Evolutionary conservation across 257 asterid genomes (phyloP), one percentile per base, ranked within the genome.

Genomic region (Solanum raphanifolium): DNA sequence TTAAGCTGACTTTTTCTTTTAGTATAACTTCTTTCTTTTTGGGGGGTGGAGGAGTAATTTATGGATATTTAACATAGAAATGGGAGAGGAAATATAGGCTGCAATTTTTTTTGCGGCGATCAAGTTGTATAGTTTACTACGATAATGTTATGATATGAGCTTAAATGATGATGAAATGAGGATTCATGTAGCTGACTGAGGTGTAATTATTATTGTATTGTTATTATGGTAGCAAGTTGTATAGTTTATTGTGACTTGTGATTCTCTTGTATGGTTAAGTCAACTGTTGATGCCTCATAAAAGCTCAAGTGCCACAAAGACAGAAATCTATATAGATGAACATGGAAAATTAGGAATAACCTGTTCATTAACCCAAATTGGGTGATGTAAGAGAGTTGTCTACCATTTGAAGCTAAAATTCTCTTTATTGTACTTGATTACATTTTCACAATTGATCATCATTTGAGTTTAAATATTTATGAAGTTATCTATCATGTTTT

Each of bases 71-170:
- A 74, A 18, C 65, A 41, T 25, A 71, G 43, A 43, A 65, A 84
- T 25, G 36, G n/a, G 20, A 21, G 87, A 68, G 39, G 87, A 84
- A 13, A 15, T 32, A 86, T 16, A 65, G 79, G 18, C 79, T 85
- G 87, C 81, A 41, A 31, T 29, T 27, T 39, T 69, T 55, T 71
- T 72, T 72, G 86, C 79, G 21, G 87, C 13, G 69, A 69, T 52
- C 88, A 86, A 71, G 83, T 46, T 86, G 88, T 86, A 86, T 86
- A 71, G 88, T 68, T 48, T 82, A 52, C 76, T 69, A 25, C 16
- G 9, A 27, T 27, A 13, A 66, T 66, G 73, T 12, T 25, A 69
- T 29, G 76, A 13, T 69, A 69, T 29, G 38, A 29, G 3, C 75
- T 69, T 29, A 69, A 69, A 27, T 66, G 20, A 27, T 66, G 20